Evolutionary conservation across 345 rosid genomes (phyloP), one percentile per base, ranked within the genome.

Genomic region (Pistacia atlantica): DNA sequence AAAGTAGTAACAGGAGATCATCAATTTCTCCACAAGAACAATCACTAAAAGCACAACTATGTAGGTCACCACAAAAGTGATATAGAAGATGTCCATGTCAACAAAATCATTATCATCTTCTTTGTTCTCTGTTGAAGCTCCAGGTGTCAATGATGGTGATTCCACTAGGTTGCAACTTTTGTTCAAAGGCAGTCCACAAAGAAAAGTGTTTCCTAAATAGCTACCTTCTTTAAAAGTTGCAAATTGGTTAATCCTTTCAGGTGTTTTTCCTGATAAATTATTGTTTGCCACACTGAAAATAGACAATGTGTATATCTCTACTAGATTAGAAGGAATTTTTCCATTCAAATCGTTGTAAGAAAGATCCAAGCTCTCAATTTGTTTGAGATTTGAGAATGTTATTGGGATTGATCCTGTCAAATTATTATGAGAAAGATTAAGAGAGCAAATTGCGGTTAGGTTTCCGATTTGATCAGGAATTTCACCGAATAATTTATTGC

Each of bases 201-300:
- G 52, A 38, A 38, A 5, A 1, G 7, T 16, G 42, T 65, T 65
- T n/a, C 69, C 52, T 4, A 38, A 8, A 8, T 65, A 65, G 31
- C 16, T 38, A 42, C 17, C 38, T 11, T 38, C 51, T 1, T n/a
- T 3, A n/a, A 65, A 42, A 11, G 69, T 65, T 4, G 28, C 7
- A 65, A 65, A 65, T 65, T 65, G 16, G 4, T 31, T 31, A 31
- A 17, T 20, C 0, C 25, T 16, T 1, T 38, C 14, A 0, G 48
- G 51, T 20, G 9, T 37, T 4, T 0, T 65, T 10, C 89, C 86
- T 0, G 83, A 78, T 1, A 87, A 28, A 65, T 83, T 87, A 35
- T 49, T 49, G 52, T 0, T 0, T 49, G 52, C 12, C 12, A 49
- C 52, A 49, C 12, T 8, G 12, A 49, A 49, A 49, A n/a, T n/a